These are phyloP conservation scores for Jamesozyma jinghongensis DNA, from an alignment of 805 yeast genomes.

Conservation along the genomic window DNA sequence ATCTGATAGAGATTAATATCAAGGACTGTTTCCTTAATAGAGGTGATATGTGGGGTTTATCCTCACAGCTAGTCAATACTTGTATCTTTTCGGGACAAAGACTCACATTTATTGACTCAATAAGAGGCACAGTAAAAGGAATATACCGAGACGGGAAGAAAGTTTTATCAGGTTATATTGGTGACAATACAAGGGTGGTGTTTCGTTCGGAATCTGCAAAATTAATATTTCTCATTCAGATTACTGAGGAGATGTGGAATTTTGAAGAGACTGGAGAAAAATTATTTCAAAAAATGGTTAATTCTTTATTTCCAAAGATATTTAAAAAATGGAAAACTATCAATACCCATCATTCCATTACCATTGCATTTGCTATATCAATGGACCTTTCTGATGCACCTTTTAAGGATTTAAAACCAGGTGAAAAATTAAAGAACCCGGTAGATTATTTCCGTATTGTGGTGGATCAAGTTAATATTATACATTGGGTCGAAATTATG, in stretches of 20 bases:
- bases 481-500: slow-evolving; percentile 90
- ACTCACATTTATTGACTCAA: slow-evolving; percentile 49
- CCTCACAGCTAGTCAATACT: slow-evolving; percentile 48
- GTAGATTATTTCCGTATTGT: slow-evolving; percentile 85
- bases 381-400: slow-evolving; percentile 47
- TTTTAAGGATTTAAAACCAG: slow-evolving; percentile 53
- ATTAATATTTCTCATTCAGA: slow-evolving; percentile 72
- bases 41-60: slow-evolving; percentile 87
- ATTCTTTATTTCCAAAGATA: slow-evolving; percentile 83
- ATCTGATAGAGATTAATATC: slow-evolving; percentile 70
- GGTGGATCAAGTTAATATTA: slow-evolving; percentile 84
- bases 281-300: slow-evolving; percentile 83
- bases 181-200: slow-evolving; percentile 65
- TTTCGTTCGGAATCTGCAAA: slow-evolving; percentile 89
- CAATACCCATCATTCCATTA: slow-evolving; percentile 83
- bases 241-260: slow-evolving; percentile 95
- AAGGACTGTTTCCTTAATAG: slow-evolving; percentile 75
- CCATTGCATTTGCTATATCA: slow-evolving; percentile 78
- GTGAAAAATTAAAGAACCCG: slow-evolving; percentile 60
- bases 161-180: slow-evolving; percentile 66
- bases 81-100: slow-evolving; percentile 64
- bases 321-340: slow-evolving; percentile 80
- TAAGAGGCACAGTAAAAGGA: slow-evolving; percentile 55
- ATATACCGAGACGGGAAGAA: slow-evolving; percentile 58
- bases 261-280: slow-evolving; percentile 95